phyloP scores from a whole-genome alignment of 2,329 filamentous ascomycete genomes.

The Albophoma yamanashiensis region DNA sequence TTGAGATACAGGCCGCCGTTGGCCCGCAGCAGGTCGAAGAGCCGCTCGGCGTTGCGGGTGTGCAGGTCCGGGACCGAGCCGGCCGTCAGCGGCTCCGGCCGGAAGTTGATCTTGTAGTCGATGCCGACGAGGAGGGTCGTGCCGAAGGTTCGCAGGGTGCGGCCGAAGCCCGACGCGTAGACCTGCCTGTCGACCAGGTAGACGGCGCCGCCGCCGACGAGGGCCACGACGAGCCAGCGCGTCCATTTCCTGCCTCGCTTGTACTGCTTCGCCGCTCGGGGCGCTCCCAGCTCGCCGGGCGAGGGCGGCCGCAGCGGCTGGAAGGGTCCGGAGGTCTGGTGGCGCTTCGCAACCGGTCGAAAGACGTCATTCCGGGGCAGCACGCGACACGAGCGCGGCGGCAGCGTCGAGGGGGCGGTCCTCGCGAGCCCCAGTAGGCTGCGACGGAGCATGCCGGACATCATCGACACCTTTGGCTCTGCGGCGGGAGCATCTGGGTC shows the following conservation, averaged over 20 bases:
- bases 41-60: slow-evolving; percentile 67
- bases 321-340: slow-evolving; percentile 34
- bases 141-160: slow-evolving; percentile 72
- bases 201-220: slow-evolving; percentile 45
- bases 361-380: slow-evolving; percentile 4
- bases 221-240: slow-evolving; percentile 58
- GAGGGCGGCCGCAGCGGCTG: slow-evolving; percentile 65
- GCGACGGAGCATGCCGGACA: slow-evolving; percentile 17
- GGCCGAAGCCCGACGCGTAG: slow-evolving; percentile 69
- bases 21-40: slow-evolving; percentile 68
- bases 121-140: slow-evolving; percentile 70
- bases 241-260: slow-evolving; percentile 61
- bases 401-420: slow-evolving; percentile 3
- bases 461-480: slow-evolving; percentile 3
- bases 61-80: slow-evolving; percentile 70
- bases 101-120: slow-evolving; percentile 97
- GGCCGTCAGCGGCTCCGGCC: slow-evolving; percentile 63
- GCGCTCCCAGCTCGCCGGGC: slow-evolving; percentile 66
- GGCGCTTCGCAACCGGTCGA: slow-evolving; percentile 6
- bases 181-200: slow-evolving; percentile 63
- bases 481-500: slow-evolving; percentile 4
- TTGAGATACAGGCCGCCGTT: slow-evolving; percentile 96
- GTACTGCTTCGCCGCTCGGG: slow-evolving; percentile 61
- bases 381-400: slow-evolving; percentile 5
- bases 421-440: slow-evolving; percentile 14